Conservation (phyloP, 371 early-diverging fungal species). For the Apophysomyces trapeziformis region DNA sequence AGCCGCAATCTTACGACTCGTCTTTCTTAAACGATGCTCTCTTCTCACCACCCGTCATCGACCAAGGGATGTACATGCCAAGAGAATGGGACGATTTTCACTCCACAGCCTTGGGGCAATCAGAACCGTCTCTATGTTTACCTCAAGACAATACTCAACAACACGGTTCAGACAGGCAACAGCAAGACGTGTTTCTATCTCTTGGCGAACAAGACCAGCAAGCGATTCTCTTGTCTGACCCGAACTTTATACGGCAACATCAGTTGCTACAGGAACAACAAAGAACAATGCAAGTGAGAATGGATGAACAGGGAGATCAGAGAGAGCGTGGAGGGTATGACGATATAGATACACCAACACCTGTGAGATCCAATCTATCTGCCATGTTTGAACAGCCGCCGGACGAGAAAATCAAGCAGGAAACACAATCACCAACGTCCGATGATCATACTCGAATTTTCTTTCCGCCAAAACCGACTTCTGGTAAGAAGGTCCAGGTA, state of each 20-base stretch:
- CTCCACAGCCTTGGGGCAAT: not conserved
- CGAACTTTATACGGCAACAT: conserved; percentile 31
- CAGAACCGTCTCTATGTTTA: not conserved
- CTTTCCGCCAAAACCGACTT: conserved; percentile 5
- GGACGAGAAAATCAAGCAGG: conserved; percentile 10
- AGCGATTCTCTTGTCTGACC: conserved; percentile 34
- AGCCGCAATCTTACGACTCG: not conserved
- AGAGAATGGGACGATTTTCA: conserved; percentile 9
- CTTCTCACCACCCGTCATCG: conserved; percentile 4
- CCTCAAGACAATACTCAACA: not conserved
- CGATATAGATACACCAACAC: conserved; percentile 6
- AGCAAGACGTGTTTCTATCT: conserved; percentile 15
- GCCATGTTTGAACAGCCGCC: conserved; percentile 27
- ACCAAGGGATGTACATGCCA: conserved; percentile 9
- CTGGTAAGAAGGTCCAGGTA: conserved; percentile 7
- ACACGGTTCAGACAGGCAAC: not conserved
- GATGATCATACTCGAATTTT: not conserved
- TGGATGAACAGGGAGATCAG: conserved; percentile 12
- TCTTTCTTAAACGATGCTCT: conserved; percentile 1
- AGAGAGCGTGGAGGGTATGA: conserved; percentile 6
- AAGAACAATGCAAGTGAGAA: conserved; percentile 17
- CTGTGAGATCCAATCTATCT: conserved; percentile 24
- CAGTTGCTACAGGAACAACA: conserved; percentile 33
- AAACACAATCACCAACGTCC: not conserved
- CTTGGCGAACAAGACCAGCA: conserved; percentile 26